Base-by-base conservation (phyloP, 78 protist genomes). In the Monosiga brevicollis region DNA sequence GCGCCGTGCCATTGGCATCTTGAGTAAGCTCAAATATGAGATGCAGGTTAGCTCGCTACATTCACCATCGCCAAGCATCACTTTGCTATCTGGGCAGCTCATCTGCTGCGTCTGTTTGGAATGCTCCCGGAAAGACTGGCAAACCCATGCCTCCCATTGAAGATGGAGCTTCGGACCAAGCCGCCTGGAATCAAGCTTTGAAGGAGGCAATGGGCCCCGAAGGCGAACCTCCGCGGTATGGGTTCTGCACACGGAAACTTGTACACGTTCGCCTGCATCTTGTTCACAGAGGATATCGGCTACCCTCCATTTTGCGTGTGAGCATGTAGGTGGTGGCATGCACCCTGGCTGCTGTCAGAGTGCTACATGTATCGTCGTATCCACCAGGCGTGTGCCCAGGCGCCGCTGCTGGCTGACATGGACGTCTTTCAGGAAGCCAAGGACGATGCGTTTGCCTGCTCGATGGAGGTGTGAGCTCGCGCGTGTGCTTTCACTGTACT, bases 351-450 rank as follows among this genome's bases (percentile, higher is more conserved):
- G 36, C n/a, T 42, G 15, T 3, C 81, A 10, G 81, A 77, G 71
- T 41, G 81, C 24, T 77, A 42, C 81, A 42, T 77, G 81, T 77
- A 77, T 15, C 81, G 81, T 26, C 81, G 81, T n/a, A 42, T 77
- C 71, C 43, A 23, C 71, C 20, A 1, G 32, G 10, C 43, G n/a
- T n/a, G n/a, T n/a, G n/a, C n/a, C n/a, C n/a, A n/a, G n/a, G n/a
- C n/a, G n/a, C n/a, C n/a, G n/a, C n/a, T n/a, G n/a, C n/a, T n/a
- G n/a, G n/a, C n/a, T n/a, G n/a, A n/a, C n/a, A n/a, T n/a, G n/a
- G n/a, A n/a, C n/a, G n/a, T n/a, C n/a, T n/a, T n/a, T n/a, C n/a
- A n/a, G n/a, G n/a, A n/a, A n/a, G n/a, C n/a, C n/a, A n/a, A n/a
- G n/a, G n/a, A n/a, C n/a, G n/a, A n/a, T n/a, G n/a, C n/a, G n/a